phyloP scores from a whole-genome alignment of 108 stramenopile genomes.

The Nitzschia inconspicua region DNA sequence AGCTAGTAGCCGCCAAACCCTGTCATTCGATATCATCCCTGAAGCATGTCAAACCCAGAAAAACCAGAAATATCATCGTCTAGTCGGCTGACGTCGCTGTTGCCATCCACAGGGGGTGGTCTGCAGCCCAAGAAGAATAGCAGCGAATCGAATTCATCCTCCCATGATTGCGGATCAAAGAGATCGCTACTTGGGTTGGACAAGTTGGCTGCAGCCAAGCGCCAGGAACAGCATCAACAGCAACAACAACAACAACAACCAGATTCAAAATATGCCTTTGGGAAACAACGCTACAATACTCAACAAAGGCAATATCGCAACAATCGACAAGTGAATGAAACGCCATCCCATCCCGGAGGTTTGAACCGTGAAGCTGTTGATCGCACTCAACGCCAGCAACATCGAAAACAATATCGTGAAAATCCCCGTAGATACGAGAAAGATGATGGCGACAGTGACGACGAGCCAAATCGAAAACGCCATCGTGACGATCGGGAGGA shows the following conservation, averaged over 20 bases:
- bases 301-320: conserved; percentile 21
- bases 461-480: neutral
- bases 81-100: conserved; percentile 52
- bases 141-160: too few species aligned
- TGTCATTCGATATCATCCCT: too few species aligned
- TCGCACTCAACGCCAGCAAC: conserved; percentile 28
- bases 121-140: conserved; percentile 19
- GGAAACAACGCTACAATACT: neutral
- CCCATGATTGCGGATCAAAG: neutral
- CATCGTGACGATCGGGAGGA: neutral
- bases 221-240: conserved; percentile 18
- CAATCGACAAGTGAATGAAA: conserved; percentile 49
- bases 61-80: too few species aligned
- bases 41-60: too few species aligned
- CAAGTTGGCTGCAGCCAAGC: conserved; percentile 42
- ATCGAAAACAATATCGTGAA: neutral
- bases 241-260: conserved; percentile 8
- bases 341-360: conserved; percentile 71
- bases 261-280: neutral
- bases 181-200: conserved; percentile 48
- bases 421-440: neutral
- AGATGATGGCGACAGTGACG: neutral
- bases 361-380: conserved; percentile 47
- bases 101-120: conserved; percentile 62
- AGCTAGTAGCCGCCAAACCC: too few species aligned